Evolutionary conservation across 192 early-diverging fungal genomes (phyloP), one percentile per base, ranked within the genome.

Genomic region (Rhizophagus sp.): DNA sequence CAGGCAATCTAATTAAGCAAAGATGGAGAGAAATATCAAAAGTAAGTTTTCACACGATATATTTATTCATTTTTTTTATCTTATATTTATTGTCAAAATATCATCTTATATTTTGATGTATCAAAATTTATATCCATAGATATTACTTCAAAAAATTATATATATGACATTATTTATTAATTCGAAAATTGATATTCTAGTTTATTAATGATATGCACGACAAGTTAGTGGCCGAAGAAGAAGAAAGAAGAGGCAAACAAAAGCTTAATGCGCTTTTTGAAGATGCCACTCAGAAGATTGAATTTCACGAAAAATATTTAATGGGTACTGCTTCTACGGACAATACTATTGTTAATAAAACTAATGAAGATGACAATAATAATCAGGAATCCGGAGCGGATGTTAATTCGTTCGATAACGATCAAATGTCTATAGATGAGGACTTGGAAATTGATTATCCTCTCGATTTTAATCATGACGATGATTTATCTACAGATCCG

Each of bases 1-100:
- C 91, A 0, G 86, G 85, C 9, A 86, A 87, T 62, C 88, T 92
- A 73, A 88, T 96, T 10, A 89, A 89, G 77, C 87, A 89, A 57
- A 90, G 89, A 75, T 96, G 95, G 95, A 83, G 86, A n/a, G 84
- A 87, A n/a, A 88, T 93, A 3, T 86, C 91, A 86, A 93, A n/a
- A 85, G 89, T 62, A 81, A 82, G 30, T 24, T 52, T 36, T 70
- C 36, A 67, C 36, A 49, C 44, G 24, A 27, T 76, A 25, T 73
- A 72, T 72, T n/a, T 61, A 34, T 33, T 9, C 13, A 17, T 52
- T 57, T 57, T 57, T 57, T 57, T 57, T 57, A 57, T 57, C 15
- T 17, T 57, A 22, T 22, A 7, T 57, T 22, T 70, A 73, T 95
- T 17, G 91, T 47, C 44, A 47, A 84, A 15, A 92, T 88, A 34